Evolutionary conservation across 306 rosid genomes (phyloP), one percentile per base, ranked within the genome.

Genomic region (Rosa lucieae): DNA sequence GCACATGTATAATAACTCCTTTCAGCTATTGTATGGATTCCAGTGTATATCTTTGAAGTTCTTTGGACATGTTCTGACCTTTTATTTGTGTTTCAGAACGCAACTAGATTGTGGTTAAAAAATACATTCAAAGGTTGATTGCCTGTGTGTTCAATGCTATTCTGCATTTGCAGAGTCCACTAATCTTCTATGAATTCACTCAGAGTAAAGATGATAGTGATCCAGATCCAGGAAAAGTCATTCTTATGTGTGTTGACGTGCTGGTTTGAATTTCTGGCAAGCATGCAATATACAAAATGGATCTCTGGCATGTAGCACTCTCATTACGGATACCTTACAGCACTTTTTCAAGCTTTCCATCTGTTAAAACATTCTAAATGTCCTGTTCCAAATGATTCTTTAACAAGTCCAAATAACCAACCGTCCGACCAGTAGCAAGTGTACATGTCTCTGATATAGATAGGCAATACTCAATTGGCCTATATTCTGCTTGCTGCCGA

Each of bases 241-340:
- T 92, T 88, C 95, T 92, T 77, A 92, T 94, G 99, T 88, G 97
- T 80, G 91, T 92, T 88, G 92, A 92, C 83, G 92, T 92, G 74
- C 95, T 92, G 20, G 81, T 75, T 73, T 85, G 94, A 84, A 77
- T 91, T 68, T 91, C 92, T 32, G 92, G 97, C 82, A 94, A 88
- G 80, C 90, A 84, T 61, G 80, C 92, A 81, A 77, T 88, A 21
- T 94, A 84, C 84, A 80, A 85, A 62, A 88, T 89, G 97, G 88
- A 89, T 73, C 83, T 82, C 72, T 86, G 92, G 86, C 94, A 90
- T 78, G 88, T 91, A 74, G 97, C 93, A 58, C 89, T 88, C 70
- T 78, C 85, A 74, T 85, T 94, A 87, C 92, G 85, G 62, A 86
- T 92, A 78, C 97, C 97, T 77, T 90, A 0, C 88, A 51, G 89